Conservation (phyloP, 2,329 filamentous ascomycete genomes). For the Venturia oleaginea region DNA sequence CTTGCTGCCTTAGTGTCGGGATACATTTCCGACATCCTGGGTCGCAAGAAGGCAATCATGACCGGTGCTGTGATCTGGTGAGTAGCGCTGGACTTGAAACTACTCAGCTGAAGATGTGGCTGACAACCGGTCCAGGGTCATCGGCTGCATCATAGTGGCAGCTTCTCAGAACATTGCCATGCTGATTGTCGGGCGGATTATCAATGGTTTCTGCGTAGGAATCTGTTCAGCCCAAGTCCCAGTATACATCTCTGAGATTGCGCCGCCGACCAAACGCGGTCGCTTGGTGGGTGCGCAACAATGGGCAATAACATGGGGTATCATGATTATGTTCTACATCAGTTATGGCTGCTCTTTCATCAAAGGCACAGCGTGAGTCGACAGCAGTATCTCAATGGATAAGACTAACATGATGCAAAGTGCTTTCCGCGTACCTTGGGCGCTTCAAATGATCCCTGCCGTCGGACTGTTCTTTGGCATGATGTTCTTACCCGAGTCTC, state of each 20-base stretch:
- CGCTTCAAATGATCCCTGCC: constrained; percentile 29
- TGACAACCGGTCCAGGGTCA: constrained; percentile 32
- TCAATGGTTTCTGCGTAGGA: constrained; percentile 65
- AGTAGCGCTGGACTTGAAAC: constrained; percentile 19
- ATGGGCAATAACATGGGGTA: constrained; percentile 62
- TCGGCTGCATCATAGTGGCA: constrained; percentile 54
- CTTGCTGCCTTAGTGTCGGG: constrained; percentile 54
- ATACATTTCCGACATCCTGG: constrained; percentile 48
- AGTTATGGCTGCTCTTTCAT: constrained; percentile 29
- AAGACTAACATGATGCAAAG: neutral
- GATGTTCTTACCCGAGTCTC: constrained; percentile 40
- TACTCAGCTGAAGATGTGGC: constrained; percentile 16
- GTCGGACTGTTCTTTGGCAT: constrained; percentile 37
- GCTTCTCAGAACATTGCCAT: constrained; percentile 58
- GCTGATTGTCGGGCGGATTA: constrained; percentile 58
- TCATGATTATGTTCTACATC: constrained; percentile 31
- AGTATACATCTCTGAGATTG: constrained; percentile 59
- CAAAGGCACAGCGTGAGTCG: constrained; percentile 18
- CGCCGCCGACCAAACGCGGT: constrained; percentile 49
- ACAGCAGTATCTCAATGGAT: neutral
- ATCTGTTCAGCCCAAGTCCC: constrained; percentile 63
- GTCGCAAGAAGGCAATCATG: constrained; percentile 46
- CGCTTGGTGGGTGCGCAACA: constrained; percentile 64
- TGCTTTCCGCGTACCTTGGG: constrained; percentile 30
- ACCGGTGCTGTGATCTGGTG: constrained; percentile 42